Base-by-base conservation (phyloP, 305 asterid species). In the Ajuga reptans region DNA sequence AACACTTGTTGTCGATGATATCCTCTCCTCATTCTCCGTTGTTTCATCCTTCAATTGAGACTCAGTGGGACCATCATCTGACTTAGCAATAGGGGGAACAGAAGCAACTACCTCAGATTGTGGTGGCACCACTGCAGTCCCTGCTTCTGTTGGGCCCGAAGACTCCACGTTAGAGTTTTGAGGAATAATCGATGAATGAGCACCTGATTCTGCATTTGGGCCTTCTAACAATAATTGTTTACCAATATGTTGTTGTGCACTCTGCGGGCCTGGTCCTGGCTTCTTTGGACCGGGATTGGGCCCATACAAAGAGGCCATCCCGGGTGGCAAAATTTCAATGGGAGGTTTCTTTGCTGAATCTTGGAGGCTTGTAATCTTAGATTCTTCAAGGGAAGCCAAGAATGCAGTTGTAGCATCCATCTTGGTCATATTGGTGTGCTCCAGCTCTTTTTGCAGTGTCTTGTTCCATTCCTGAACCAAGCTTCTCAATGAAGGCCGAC, bases 291-390 rank as follows among this genome's bases (percentile, higher is more conserved):
- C 87, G 16, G 82, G 54, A 76, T 80, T 90, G 15, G 97, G 98
- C 46, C 96, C 97, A 21, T 87, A 87, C 24, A 92, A 72, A 60
- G 96, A 90, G 41, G 96, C 92, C 97, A 92, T 92, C 43, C 98
- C 97, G 0, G 96, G 89, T 51, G 98, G 97, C 12, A 92, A 83
- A 68, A 90, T 92, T 78, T 92, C 98, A 29, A 90, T 83, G n/a
- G 96, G 97, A 21, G 97, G 96, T 71, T 90, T 92, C 81, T 84
- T 92, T 1, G 97, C 94, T 2, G 98, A 86, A 68, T 92, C 98
- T 64, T 90, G 89, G 50, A 92, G 84, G 80, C 96, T 90, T 2
- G 95, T 87, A 85, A 92, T 81, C 82, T 84, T 88, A 54, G 98
- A 86, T 73, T 86, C 95, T 75, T 90, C 96, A 0, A 92, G 98